Percentiles rank a stretch among this genome's conserved stretches.
These are phyloP conservation scores for Solanum chaucha DNA, from an alignment of 257 asterid species.

Conservation along the genomic window DNA sequence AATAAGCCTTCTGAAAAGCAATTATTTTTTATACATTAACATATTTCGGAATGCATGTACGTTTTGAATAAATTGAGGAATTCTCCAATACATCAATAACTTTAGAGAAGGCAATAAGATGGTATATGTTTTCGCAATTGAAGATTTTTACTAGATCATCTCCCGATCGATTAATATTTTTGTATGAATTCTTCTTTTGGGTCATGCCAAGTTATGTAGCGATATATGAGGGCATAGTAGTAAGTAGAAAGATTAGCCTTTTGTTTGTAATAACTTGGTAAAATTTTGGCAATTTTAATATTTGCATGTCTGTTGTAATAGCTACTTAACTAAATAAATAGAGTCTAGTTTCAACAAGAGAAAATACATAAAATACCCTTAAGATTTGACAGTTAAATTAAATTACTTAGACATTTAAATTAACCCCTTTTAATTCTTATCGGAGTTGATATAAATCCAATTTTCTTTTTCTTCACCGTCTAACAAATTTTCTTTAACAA, in stretches of 20 bases:
- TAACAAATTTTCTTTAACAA: background rate
- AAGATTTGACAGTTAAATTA: background rate
- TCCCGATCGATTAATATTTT: too few relatives aligned
- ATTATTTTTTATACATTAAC: too few relatives aligned
- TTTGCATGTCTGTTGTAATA: background rate
- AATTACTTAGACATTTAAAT: background rate
- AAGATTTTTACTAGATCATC: too few relatives aligned
- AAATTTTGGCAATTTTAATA: too few relatives aligned
- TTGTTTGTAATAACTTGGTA: background rate
- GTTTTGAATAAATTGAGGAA: too few relatives aligned
- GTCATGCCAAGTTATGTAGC: background rate
- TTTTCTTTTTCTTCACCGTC: background rate
- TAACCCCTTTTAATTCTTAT: background rate
- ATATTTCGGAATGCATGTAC: too few relatives aligned
- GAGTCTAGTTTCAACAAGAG: background rate
- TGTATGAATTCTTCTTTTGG: too few relatives aligned
- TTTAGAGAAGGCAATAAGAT: too few relatives aligned
- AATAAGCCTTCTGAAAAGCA: too few relatives aligned
- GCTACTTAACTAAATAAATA: background rate
- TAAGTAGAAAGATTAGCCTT: background rate
- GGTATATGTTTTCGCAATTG: too few relatives aligned
- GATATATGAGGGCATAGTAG: background rate
- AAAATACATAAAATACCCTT: background rate
- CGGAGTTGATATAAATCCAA: background rate
- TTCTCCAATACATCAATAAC: too few relatives aligned